Conservation (phyloP, 2,329 filamentous ascomycete genomes). For the Xylaria sp. region DNA sequence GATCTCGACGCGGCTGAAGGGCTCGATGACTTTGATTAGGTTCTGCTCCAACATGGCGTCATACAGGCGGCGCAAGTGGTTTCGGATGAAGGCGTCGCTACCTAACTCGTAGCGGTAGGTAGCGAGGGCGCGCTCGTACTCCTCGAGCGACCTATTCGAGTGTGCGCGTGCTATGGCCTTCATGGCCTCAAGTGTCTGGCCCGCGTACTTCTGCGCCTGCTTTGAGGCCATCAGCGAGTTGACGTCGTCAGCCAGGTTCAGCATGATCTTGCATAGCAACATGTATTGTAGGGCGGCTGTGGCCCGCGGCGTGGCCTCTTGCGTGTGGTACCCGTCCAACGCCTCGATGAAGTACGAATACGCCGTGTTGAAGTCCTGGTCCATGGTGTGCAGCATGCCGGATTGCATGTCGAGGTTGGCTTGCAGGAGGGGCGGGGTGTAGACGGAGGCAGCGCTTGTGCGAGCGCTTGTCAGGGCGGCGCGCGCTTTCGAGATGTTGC, state of each 20-base stretch:
- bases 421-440: constrained; percentile 94
- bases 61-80: constrained; percentile 93
- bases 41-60: constrained; percentile 99
- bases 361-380: constrained; percentile 98
- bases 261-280: constrained; percentile 99
- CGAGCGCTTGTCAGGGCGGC: constrained; percentile 93
- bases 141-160: constrained; percentile 92
- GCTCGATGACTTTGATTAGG: constrained; percentile 99
- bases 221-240: constrained; percentile 94
- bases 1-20: constrained; percentile 96
- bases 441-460: constrained; percentile 95
- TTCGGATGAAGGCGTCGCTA: constrained; percentile 94
- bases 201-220: constrained; percentile 95
- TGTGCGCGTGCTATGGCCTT: constrained; percentile 97
- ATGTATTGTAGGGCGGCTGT: constrained; percentile 99
- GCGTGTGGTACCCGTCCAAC: constrained; percentile 93
- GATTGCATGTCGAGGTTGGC: constrained; percentile 99
- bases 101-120: constrained; percentile 94
- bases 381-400: constrained; percentile 97
- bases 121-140: constrained; percentile 93
- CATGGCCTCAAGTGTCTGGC: constrained; percentile 97
- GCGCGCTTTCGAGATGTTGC: constrained; percentile 94
- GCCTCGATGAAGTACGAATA: constrained; percentile 99
- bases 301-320: constrained; percentile 88
- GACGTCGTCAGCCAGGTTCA: constrained; percentile 96